Percentiles rank a stretch among this genome's conserved stretches.
Evolutionary conservation across 2,329 filamentous ascomycete genomes (phyloP).

Genomic region (Fusarium paranaense): DNA sequence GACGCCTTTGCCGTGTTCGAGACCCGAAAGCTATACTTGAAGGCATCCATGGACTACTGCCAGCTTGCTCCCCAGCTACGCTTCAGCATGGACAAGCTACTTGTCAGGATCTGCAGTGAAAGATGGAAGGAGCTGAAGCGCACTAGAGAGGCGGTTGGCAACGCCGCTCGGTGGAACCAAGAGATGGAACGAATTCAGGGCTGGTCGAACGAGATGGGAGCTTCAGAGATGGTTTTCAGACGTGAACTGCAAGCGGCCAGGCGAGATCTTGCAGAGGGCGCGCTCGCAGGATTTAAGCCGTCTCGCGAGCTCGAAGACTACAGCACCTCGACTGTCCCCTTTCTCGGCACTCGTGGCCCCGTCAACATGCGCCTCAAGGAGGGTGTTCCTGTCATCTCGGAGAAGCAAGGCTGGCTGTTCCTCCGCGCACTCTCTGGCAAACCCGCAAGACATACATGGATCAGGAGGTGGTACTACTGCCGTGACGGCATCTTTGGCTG

Average conservation of each 20-base stretch:
- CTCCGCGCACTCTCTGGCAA: slow-evolving; percentile 85
- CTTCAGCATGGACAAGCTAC: slow-evolving; percentile 83
- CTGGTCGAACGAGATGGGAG: slow-evolving; percentile 95
- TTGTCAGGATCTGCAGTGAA: slow-evolving; percentile 87
- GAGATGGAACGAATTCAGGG: slow-evolving; percentile 94
- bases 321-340: slow-evolving; percentile 88
- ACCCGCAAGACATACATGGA: slow-evolving; percentile 89
- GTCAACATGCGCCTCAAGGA: slow-evolving; percentile 70
- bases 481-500: slow-evolving; percentile 97
- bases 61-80: slow-evolving; percentile 88
- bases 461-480: slow-evolving; percentile 94
- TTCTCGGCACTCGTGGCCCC: slow-evolving; percentile 78
- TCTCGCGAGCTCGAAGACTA: slow-evolving; percentile 96
- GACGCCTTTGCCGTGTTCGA: slow-evolving; percentile 97
- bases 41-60: slow-evolving; percentile 93
- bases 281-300: slow-evolving; percentile 77
- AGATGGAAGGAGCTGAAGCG: slow-evolving; percentile 88
- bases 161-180: slow-evolving; percentile 74
- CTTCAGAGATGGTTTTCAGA: slow-evolving; percentile 84
- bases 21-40: slow-evolving; percentile 88
- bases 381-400: slow-evolving; percentile 64
- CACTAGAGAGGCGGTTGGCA: slow-evolving; percentile 73
- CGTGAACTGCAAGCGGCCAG: slow-evolving; percentile 83
- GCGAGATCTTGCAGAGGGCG: slow-evolving; percentile 83
- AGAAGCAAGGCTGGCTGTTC: slow-evolving; percentile 97